Evolutionary conservation across 768 basidiomycete genomes (phyloP).

Genomic region (Daedaleopsis sinensis): DNA sequence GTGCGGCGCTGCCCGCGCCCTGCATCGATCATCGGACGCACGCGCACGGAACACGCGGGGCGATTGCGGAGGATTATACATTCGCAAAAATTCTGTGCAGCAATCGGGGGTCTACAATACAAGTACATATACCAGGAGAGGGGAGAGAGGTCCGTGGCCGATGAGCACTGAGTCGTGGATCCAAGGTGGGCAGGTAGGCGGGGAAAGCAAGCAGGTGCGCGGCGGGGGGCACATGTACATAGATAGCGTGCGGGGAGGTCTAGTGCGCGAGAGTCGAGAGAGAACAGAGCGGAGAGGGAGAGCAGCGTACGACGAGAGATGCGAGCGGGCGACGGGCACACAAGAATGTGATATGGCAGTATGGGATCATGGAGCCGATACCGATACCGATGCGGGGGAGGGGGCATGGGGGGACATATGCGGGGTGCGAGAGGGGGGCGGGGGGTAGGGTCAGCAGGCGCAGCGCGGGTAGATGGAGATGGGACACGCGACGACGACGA

Average conservation of each 20-base stretch:
- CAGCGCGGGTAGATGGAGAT: not conserved
- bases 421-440: not conserved
- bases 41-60: not conserved
- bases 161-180: too few relatives aligned
- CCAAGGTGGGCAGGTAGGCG: not conserved
- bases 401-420: not conserved
- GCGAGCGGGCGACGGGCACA: conserved; percentile 10
- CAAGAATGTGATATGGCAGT: not conserved
- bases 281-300: conserved; percentile 11
- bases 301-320: conserved; percentile 8
- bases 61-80: conserved; percentile 3
- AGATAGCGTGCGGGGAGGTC: conserved; percentile 22
- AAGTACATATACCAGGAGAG: conserved; percentile 22
- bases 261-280: conserved; percentile 18
- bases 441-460: not conserved
- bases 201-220: not conserved
- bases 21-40: too few relatives aligned
- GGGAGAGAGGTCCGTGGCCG: conserved; percentile 9
- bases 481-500: not conserved
- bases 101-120: conserved; percentile 16
- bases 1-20: too few relatives aligned
- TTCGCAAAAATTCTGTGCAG: conserved; percentile 1
- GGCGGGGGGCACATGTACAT: conserved; percentile 13
- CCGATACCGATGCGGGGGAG: not conserved
- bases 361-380: not conserved